Evolutionary conservation across 2,329 filamentous ascomycete genomes (phyloP), one percentile per base, ranked within the genome.

Genomic region (Alternaria brassicicola): DNA sequence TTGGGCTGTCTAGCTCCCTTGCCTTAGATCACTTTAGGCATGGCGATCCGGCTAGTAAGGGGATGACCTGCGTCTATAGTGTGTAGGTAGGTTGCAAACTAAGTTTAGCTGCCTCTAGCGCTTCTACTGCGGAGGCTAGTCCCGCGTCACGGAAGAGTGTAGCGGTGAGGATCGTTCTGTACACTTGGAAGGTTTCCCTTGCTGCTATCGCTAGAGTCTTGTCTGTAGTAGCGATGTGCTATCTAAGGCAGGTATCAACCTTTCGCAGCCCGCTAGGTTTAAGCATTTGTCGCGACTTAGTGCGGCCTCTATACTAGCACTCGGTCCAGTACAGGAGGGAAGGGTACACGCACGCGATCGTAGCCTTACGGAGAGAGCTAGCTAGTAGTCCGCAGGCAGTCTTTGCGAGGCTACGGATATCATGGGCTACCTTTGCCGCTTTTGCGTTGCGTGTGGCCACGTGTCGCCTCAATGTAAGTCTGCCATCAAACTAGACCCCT

Each of bases 401-500:
- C 6, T n/a, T 59, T 6, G 25, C 46, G 1, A 59, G 46, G 12
- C 51, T 55, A 17, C 38, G 47, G 19, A 47, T 15, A 31, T 31
- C 1, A 31, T 31, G 5, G 30, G 30, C 30, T 15, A 31, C 30
- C 30, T 7, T 12, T 7, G 30, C 30, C 3, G 39, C 33, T 23
- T 25, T 46, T 31, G 39, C 35, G 13, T 38, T 52, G 12, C 19
- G 38, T 30, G 28, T 30, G 19, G 42, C 43, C 3, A 57, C 49
- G 26, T 57, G 49, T 33, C 25, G 17, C 31, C n/a, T 43, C 19
- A 58, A 58, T 30, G 26, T 58, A 33, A 58, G 55, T 36, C 38
- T 53, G 21, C 31, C n/a, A 30, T 58, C 46, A 55, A 59, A 55
- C 51, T 17, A 55, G 3, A 59, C 50, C 23, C 51, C 46, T 25